These are phyloP conservation scores for Trypethelium eluteriae DNA, from an alignment of 495 filamentous ascomycete genomes.

Conservation along the genomic window DNA sequence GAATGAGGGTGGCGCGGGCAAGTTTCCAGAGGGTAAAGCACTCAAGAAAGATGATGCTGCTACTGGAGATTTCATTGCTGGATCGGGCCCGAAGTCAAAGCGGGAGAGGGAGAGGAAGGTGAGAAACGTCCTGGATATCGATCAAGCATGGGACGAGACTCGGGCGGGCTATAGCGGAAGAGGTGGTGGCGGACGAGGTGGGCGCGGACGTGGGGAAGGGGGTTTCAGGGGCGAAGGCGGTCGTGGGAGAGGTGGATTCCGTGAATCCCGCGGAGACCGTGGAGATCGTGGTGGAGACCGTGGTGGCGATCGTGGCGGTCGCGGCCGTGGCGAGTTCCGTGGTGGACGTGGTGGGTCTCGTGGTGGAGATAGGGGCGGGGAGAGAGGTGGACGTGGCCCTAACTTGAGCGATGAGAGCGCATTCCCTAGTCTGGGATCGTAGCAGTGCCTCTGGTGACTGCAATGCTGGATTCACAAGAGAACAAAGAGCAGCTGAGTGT, in stretches of 20 bases:
- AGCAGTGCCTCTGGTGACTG: neutral
- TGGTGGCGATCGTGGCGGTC: constrained; percentile 36
- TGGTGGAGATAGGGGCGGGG: constrained; percentile 21
- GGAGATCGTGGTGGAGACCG: constrained; percentile 31
- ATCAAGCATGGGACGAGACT: constrained; percentile 66
- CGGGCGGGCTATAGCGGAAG: constrained; percentile 3
- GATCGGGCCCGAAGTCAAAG: constrained; percentile 68
- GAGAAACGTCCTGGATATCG: constrained; percentile 82
- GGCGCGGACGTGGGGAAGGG: constrained; percentile 22
- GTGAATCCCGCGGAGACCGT: constrained; percentile 35
- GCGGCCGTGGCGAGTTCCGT: constrained; percentile 27
- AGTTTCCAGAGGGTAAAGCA: constrained; percentile 81
- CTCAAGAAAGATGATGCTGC: constrained; percentile 63
- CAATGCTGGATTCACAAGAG: neutral
- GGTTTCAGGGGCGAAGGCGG: constrained; percentile 40
- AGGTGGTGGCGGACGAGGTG: constrained; percentile 37
- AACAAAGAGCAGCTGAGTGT: neutral
- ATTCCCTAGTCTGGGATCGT: constrained; percentile 62
- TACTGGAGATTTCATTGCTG: constrained; percentile 63
- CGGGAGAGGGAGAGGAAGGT: constrained; percentile 85
- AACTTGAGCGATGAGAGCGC: constrained; percentile 47
- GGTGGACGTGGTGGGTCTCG: constrained; percentile 34
- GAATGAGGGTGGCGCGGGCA: constrained; percentile 81
- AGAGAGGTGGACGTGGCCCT: neutral
- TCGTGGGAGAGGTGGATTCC: constrained; percentile 34